Evolutionary conservation across 495 filamentous ascomycete species (phyloP), one percentile per base, ranked within the genome.

Genomic region (Lophium mytilinum): DNA sequence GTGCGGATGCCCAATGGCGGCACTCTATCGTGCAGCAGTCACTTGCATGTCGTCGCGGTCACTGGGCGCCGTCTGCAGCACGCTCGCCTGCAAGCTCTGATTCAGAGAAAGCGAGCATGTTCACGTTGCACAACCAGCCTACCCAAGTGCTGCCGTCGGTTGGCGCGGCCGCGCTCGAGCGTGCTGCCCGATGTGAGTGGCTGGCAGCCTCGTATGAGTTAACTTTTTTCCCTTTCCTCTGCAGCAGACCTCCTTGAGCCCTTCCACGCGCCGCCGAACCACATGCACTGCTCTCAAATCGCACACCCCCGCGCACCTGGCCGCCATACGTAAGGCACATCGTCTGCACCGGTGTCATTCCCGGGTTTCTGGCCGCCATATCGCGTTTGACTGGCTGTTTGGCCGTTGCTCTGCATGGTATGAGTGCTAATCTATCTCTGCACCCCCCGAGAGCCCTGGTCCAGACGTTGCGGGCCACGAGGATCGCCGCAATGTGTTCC

Each of bases 1-100:
- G n/a, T 24, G 17, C 49, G 46, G 55, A 24, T 43, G 61, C 61
- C 61, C 61, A 56, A 57, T 61, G 54, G 50, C 35, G 35, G 62
- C 58, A 55, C 62, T 57, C 57, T 61, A 54, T 61, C 62, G 37
- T 65, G 62, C 62, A 65, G 57, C 50, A 61, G 62, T 65, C 62
- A 65, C 62, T 60, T 60, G 62, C 62, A 65, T 65, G 50, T 24
- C 15, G 36, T 56, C 36, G 41, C 49, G 53, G 61, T 64, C 57
- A 65, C 62, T 61, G 55, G 55, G 57, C 57, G 46, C 56, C 53
- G 50, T 53, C 21, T 53, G 43, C 49, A 58, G 57, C 46, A 33
- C 21, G 15, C n/a, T 56, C 55, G 52, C 42, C 33, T 58, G 41
- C 46, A 19, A 37, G 51, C 45, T 34, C 50, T 24, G 52, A 46